Conservation (phyloP, 768 basidiomycete species). For the Mycena vitilis region DNA sequence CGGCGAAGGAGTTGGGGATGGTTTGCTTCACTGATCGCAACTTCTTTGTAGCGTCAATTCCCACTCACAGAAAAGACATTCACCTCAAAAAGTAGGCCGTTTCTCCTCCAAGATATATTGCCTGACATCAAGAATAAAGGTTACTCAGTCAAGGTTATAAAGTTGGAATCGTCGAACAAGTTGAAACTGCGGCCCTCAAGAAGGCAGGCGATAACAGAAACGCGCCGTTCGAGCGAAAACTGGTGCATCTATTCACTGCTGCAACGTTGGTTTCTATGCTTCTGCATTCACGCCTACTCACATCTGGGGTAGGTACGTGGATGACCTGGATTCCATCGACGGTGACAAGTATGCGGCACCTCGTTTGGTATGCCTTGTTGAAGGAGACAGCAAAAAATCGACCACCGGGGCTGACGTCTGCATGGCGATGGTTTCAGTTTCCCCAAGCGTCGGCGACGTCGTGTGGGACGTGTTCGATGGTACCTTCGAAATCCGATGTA, state of each 20-base stretch:
- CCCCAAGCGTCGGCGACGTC: constrained; percentile 92
- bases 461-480: constrained; percentile 94
- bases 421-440: constrained; percentile 82
- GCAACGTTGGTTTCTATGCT: constrained; percentile 72
- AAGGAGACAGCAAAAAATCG: constrained; percentile 55
- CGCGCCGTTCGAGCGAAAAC: constrained; percentile 75
- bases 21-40: constrained; percentile 79
- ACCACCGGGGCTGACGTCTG: constrained; percentile 48
- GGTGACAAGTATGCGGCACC: constrained; percentile 71
- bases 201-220: constrained; percentile 82
- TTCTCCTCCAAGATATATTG: not conserved
- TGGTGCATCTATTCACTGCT: constrained; percentile 87
- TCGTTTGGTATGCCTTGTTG: constrained; percentile 79
- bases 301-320: constrained; percentile 73
- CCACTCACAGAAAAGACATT: constrained; percentile 72
- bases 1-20: constrained; percentile 82
- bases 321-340: constrained; percentile 78
- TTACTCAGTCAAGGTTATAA: constrained; percentile 83
- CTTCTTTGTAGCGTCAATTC: constrained; percentile 81
- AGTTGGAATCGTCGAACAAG: constrained; percentile 86
- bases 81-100: constrained; percentile 79
- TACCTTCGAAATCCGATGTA: constrained; percentile 40
- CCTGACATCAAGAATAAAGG: constrained; percentile 48
- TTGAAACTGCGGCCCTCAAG: constrained; percentile 91
- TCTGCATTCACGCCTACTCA: constrained; percentile 23